These are phyloP conservation scores for Penicillium sp. DNA, from an alignment of 2,329 filamentous ascomycete genomes.

Conservation along the genomic window DNA sequence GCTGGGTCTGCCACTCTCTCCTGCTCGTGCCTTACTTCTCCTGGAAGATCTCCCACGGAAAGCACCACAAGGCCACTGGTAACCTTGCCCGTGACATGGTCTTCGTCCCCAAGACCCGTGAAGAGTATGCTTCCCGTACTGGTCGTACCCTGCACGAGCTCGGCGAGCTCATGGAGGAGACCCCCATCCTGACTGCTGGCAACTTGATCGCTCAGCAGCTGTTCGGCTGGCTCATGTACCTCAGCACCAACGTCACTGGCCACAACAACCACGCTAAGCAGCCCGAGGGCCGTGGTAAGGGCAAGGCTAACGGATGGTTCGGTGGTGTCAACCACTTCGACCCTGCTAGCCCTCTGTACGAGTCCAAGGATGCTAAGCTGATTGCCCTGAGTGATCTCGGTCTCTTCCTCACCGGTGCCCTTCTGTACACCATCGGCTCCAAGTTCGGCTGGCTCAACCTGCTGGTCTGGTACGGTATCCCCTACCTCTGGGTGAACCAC, in stretches of 20 bases:
- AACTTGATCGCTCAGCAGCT: constrained; percentile 83
- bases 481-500: constrained; percentile 98
- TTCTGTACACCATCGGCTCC: constrained; percentile 68
- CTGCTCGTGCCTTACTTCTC: constrained; percentile 97
- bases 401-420: constrained; percentile 61
- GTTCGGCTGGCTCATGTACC: constrained; percentile 89
- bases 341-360: constrained; percentile 83
- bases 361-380: constrained; percentile 84
- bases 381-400: constrained; percentile 87
- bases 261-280: constrained; percentile 94
- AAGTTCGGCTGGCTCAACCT: constrained; percentile 84
- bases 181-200: constrained; percentile 75
- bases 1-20: constrained; percentile 85
- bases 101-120: constrained; percentile 89
- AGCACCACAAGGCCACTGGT: constrained; percentile 99
- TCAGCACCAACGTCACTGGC: constrained; percentile 88
- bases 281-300: constrained; percentile 86
- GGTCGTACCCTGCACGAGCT: constrained; percentile 79
- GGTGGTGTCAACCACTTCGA: constrained; percentile 94
- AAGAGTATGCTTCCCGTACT: constrained; percentile 73
- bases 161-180: constrained; percentile 88
- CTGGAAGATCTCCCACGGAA: constrained; percentile 98
- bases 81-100: constrained; percentile 99
- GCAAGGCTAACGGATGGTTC: constrained; percentile 80
- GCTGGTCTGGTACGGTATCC: constrained; percentile 89